A percentile compares a stretch with the other conserved stretches of the same genome.
Evolutionary conservation across 306 rosid species (phyloP).

Genomic region (Cicer judaicum): DNA sequence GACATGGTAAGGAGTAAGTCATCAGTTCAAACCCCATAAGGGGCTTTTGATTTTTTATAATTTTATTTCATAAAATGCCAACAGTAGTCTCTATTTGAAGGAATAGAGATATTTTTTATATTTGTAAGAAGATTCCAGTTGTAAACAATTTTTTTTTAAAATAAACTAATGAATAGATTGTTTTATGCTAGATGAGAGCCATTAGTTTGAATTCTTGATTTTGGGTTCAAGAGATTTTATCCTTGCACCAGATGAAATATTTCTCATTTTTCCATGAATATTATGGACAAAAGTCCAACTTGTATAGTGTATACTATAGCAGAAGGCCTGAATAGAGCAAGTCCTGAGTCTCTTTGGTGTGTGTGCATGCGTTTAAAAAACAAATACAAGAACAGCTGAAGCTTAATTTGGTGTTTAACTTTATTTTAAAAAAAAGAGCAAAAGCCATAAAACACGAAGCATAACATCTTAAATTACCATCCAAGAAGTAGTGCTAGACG

Average conservation of each 20-base stretch:
- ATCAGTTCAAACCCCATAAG: no score
- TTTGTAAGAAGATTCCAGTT: no score
- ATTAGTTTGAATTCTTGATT: slow-evolving; percentile 15
- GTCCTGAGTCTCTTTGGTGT: not conserved
- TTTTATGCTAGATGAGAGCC: slow-evolving; percentile 21
- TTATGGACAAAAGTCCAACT: no score
- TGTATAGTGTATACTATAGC: no score
- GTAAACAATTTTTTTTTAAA: no score
- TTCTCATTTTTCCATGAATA: no score
- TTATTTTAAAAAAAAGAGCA: not conserved
- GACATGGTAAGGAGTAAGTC: no score
- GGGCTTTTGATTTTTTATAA: no score
- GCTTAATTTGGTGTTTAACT: not conserved
- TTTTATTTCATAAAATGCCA: no score
- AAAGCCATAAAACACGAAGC: slow-evolving; percentile 3
- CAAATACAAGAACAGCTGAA: not conserved
- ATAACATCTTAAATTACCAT: slow-evolving; percentile 64
- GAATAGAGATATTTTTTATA: no score
- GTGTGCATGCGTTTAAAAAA: not conserved
- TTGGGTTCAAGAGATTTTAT: not conserved
- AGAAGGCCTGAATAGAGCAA: no score
- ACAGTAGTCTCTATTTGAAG: no score
- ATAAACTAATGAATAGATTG: not conserved
- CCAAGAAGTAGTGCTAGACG: slow-evolving; percentile 83
- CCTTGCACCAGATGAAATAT: not conserved